phyloP scores from a whole-genome alignment of 768 basidiomycete species.

The Crucibulum laeve region DNA sequence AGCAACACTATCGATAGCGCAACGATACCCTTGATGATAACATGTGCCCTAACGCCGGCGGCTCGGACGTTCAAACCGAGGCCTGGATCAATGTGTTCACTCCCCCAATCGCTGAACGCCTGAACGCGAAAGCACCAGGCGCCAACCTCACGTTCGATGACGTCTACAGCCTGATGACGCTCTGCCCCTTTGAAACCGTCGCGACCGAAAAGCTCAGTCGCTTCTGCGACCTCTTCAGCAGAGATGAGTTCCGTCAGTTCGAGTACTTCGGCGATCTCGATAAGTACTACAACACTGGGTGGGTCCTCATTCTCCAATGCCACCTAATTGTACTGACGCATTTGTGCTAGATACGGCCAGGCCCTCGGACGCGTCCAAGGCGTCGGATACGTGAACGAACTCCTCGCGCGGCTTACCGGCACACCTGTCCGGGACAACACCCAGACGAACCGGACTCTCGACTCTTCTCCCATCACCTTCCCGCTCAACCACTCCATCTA shows the following conservation, averaged over 20 bases:
- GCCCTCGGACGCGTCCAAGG: slow-evolving; percentile 72
- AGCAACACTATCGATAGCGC: slow-evolving; percentile 21
- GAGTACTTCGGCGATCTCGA: slow-evolving; percentile 72
- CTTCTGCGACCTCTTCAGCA: slow-evolving; percentile 71
- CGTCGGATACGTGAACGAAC: slow-evolving; percentile 85
- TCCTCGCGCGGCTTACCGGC: slow-evolving; percentile 75
- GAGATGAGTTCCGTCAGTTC: slow-evolving; percentile 57
- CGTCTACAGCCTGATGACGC: slow-evolving; percentile 53
- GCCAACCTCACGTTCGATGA: slow-evolving; percentile 55
- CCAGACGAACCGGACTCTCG: slow-evolving; percentile 73
- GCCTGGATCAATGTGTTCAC: slow-evolving; percentile 58
- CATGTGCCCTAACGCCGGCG: slow-evolving; percentile 58
- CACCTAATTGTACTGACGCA: too few species aligned
- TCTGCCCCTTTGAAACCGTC: slow-evolving; percentile 79
- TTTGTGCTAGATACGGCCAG: slow-evolving; percentile 53
- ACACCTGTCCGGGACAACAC: slow-evolving; percentile 62
- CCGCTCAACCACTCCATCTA: slow-evolving; percentile 64
- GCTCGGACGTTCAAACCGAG: slow-evolving; percentile 35
- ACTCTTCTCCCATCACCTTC: slow-evolving; percentile 60
- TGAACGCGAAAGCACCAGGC: slow-evolving; percentile 61
- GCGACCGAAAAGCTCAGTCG: slow-evolving; percentile 46
- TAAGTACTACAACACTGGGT: slow-evolving; percentile 80
- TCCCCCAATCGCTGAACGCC: slow-evolving; percentile 47
- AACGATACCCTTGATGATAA: slow-evolving; percentile 68
- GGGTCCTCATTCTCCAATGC: slow-evolving; percentile 9